These are phyloP conservation scores for Suillus lakei DNA, from an alignment of 768 basidiomycete genomes.

Conservation along the genomic window DNA sequence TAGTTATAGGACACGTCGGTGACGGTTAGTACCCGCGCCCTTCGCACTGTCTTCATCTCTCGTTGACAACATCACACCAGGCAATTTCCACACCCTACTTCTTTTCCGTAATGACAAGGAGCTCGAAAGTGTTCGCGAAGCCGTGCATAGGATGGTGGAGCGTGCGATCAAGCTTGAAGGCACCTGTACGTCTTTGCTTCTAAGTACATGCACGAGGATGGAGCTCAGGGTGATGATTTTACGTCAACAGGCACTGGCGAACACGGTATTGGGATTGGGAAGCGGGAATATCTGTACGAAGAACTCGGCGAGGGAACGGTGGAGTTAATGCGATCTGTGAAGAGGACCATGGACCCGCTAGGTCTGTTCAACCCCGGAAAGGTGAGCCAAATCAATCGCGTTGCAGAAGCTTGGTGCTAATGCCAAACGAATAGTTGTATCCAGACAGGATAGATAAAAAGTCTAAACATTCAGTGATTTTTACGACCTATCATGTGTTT, in stretches of 20 bases:
- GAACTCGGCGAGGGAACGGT: constrained; percentile 88
- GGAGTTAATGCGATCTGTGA: constrained; percentile 82
- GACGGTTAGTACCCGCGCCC: constrained; percentile 53
- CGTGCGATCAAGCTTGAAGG: constrained; percentile 75
- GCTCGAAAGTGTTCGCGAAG: constrained; percentile 41
- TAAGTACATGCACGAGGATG: background rate
- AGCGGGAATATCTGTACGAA: constrained; percentile 76
- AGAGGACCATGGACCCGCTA: constrained; percentile 72
- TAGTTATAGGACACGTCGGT: constrained; percentile 79
- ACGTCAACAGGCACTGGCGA: constrained; percentile 68
- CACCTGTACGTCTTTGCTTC: constrained; percentile 54
- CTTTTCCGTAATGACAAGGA: constrained; percentile 66
- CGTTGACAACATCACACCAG: constrained; percentile 24
- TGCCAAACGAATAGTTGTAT: constrained; percentile 6
- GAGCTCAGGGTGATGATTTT: background rate
- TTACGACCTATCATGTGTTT: background rate
- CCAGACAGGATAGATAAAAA: constrained; percentile 11
- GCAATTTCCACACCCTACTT: constrained; percentile 57
- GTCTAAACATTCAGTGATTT: background rate
- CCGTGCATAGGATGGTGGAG: constrained; percentile 65
- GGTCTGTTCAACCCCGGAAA: constrained; percentile 87
- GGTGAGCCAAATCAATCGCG: constrained; percentile 40
- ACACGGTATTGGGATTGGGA: constrained; percentile 88
- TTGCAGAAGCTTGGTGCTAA: background rate
- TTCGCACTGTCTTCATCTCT: constrained; percentile 17